Percentiles rank a stretch among this genome's conserved stretches.
phyloP scores from a whole-genome alignment of 768 basidiomycete genomes.

The Pseudohyphozyma bogoriensis region DNA sequence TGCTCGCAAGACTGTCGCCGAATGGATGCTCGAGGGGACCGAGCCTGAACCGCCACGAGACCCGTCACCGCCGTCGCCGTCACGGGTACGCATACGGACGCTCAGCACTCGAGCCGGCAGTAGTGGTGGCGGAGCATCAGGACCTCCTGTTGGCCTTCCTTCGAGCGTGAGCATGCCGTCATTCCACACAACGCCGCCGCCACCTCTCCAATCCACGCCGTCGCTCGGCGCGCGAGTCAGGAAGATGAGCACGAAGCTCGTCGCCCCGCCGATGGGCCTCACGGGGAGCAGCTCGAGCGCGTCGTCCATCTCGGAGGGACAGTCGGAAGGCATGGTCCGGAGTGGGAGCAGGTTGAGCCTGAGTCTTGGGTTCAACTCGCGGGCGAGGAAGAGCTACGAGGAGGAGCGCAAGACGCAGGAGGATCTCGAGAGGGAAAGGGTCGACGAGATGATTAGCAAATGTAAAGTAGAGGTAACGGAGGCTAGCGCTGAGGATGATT shows the following conservation, averaged over 20 bases:
- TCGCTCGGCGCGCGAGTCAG: background rate
- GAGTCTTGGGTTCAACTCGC: background rate
- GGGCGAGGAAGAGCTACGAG: slow-evolving; percentile 35
- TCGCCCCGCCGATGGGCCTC: background rate
- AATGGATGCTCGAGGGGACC: background rate
- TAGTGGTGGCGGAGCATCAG: background rate
- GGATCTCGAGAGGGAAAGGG: slow-evolving; percentile 56
- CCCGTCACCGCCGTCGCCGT: background rate
- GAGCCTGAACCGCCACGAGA: background rate
- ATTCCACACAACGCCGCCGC: background rate
- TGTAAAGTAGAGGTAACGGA: slow-evolving; percentile 82
- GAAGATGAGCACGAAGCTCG: background rate
- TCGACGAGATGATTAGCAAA: slow-evolving; percentile 41
- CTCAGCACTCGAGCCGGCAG: background rate
- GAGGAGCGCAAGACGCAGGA: slow-evolving; percentile 36
- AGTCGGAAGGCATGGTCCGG: background rate
- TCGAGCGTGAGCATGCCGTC: background rate
- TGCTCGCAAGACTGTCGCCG: background rate
- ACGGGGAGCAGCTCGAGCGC: background rate
- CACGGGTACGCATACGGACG: background rate
- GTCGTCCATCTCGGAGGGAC: background rate
- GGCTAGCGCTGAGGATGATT: slow-evolving; percentile 81
- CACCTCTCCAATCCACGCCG: background rate
- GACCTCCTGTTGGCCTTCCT: background rate
- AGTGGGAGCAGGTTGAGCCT: background rate